These are phyloP conservation scores for Penicillium concentricum DNA, from an alignment of 2,329 filamentous ascomycete species.

Conservation along the genomic window DNA sequence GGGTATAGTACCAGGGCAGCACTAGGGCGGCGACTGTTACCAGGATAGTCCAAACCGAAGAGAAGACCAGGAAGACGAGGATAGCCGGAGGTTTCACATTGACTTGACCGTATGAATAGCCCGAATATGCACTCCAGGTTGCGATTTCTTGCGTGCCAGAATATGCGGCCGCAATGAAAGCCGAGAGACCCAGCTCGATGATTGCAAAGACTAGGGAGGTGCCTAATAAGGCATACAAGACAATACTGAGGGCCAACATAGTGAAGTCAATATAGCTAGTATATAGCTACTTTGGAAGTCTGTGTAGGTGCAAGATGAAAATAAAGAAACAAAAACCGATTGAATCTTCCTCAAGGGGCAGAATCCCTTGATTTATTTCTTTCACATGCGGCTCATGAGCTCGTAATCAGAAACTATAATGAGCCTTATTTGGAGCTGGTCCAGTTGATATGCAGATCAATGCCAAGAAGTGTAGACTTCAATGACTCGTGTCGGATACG, in stretches of 20 bases:
- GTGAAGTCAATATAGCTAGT: background rate
- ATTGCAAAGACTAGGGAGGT: slow-evolving; percentile 26
- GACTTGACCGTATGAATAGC: slow-evolving; percentile 13
- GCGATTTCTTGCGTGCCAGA: background rate
- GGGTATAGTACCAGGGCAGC: slow-evolving; percentile 21
- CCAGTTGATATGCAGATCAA: background rate
- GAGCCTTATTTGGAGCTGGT: slow-evolving; percentile 2
- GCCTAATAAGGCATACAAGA: slow-evolving; percentile 25
- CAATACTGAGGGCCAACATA: slow-evolving; percentile 25
- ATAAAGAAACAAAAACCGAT: background rate
- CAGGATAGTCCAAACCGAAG: slow-evolving; percentile 29
- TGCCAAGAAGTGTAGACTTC: slow-evolving; percentile 1
- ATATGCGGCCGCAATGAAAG: slow-evolving; percentile 15
- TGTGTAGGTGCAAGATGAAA: background rate
- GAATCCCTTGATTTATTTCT: slow-evolving; percentile 14
- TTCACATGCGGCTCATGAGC: slow-evolving; percentile 8
- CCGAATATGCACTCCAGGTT: slow-evolving; percentile 2
- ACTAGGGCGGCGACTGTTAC: slow-evolving; percentile 17
- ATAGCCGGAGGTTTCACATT: slow-evolving; percentile 20
- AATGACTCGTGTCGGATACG: slow-evolving; percentile 16
- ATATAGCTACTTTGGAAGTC: background rate
- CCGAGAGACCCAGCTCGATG: slow-evolving; percentile 30
- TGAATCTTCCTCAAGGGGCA: background rate
- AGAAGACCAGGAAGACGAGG: slow-evolving; percentile 26
- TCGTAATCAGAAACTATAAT: background rate